Evolutionary conservation across 2,329 filamentous ascomycete genomes (phyloP), one percentile per base, ranked within the genome.

Genomic region (Chaetomiaceae sp.): DNA sequence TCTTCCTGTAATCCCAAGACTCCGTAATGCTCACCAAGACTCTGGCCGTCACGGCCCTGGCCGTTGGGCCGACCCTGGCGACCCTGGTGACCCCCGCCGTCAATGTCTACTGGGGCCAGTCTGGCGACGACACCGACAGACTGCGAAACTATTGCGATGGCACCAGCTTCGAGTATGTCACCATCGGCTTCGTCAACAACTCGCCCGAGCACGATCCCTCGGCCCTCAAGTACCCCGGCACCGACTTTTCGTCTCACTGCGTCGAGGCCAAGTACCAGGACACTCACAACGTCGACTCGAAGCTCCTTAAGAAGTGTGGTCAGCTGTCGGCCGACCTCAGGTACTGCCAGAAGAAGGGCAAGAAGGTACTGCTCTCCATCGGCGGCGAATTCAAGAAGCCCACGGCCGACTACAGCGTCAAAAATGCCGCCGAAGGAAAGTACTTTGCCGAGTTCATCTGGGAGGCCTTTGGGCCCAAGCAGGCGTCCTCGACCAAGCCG

Each of bases 301-400:
- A 58, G 23, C 65, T 72, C 25, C 63, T 69, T 1, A 58, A 50
- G 31, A 50, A 58, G 16, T 72, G 70, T 55, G 63, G 60, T 14
- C 53, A 52, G 43, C 65, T 71, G 44, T 62, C 63, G 14, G 57
- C 58, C 16, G 69, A 69, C 31, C 64, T 71, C 48, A 55, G 63
- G 39, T 60, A 70, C 23, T 86, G 82, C 65, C 81, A 85, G 62
- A 56, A 63, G 4, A 66, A 76, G 50, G 75, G 76, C 49, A 85
- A 84, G 68, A 85, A 81, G 55, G 76, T 86, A 46, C 66, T 85
- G 37, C 71, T 86, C 21, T 85, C 82, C 12, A 74, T 86, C 41
- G 83, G 83, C 39, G 82, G 83, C 35, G 76, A 55, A 10, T 67
- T 57, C 42, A 52, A 51, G 6, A 20, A 46, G 17, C 25, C 45